Evolutionary conservation across 371 early-diverging fungal genomes (phyloP), one percentile per base, ranked within the genome.

Genomic region (Mortierella sp.): DNA sequence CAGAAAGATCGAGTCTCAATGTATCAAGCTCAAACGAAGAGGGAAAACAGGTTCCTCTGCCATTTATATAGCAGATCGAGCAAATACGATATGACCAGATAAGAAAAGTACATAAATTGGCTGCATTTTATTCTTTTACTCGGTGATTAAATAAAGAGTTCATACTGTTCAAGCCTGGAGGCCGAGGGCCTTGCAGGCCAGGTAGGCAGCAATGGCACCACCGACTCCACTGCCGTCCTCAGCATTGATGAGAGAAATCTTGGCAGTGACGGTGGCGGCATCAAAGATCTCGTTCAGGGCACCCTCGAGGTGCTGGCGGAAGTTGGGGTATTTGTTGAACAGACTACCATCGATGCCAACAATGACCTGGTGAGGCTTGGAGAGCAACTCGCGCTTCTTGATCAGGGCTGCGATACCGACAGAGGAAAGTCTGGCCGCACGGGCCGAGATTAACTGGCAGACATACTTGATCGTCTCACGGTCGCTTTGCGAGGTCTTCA

Each of bases 331-430:
- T 55, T 92, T 90, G 88, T 92, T 92, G 80, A 90, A 94, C 35
- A 95, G 82, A 75, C 90, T 89, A 14, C 95, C 95, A 75, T 95
- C 95, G 41, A 95, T 91, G n/a, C 93, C 94, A 27, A 94, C 91
- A 54, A 93, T 93, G 81, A 92, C 89, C 35, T 89, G 87, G 63
- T 89, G 87, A n/a, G 75, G 75, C 70, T 80, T 60, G 74, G 71
- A 27, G 46, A 90, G 75, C 56, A 88, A 54, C 78, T 91, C 88
- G 77, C 92, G 92, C 87, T 93, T 92, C 75, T 91, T 91, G 71
- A 94, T 88, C 75, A 95, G 78, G 21, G 92, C 94, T 41, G 92
- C 93, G 74, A 94, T 89, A 55, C 90, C 93, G 29, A 92, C 93
- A 4, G 94, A 93, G 29, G 91, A 84, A 3, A 95, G 85, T 32